Evolutionary conservation across 768 basidiomycete genomes (phyloP), one percentile per base, ranked within the genome.

Genomic region (Lyophyllum decastes): DNA sequence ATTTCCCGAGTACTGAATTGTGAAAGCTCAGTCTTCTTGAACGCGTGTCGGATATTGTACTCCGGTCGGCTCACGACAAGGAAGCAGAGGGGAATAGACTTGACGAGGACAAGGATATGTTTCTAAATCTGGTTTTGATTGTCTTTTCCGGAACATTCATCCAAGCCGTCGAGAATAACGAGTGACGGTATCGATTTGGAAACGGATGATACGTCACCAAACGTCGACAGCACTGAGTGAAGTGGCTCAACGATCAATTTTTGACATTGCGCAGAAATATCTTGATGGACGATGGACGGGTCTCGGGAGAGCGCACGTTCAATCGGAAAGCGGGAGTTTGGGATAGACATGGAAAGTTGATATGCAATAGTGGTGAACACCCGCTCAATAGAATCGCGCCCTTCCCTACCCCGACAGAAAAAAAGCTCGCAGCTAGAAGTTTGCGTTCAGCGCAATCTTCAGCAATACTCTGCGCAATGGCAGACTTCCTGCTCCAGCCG

Each of bases 401-500:
- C 26, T 38, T 6, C 38, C 4, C 40, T 19, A 38, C 24, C 38
- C 10, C 51, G 51, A 52, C 25, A 49, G 19, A 61, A 57, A 33
- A 54, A 33, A 46, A 54, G 53, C 53, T 54, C 25, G 53, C 53
- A 16, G 53, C 53, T 12, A 47, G 45, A 7, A 12, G 19, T n/a
- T n/a, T n/a, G 9, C 22, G 25, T 12, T 44, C 17, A n/a, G 27
- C 44, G 24, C 53, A 54, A 19, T 22, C 34, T 17, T 46, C 30
- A 33, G 30, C 30, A 11, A 33, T 33, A 6, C 6, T 33, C 30
- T 56, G 53, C 1, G 59, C 59, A 35, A 60, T 60, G 2, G 54
- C 59, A 26, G 54, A 55, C 49, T 55, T 61, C 1, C 60, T 56
- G 46, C 52, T 2, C 60, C 60, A 1, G 47, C 52, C 19, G 60